These are phyloP conservation scores for Gyrodon lividus DNA, from an alignment of 768 basidiomycete genomes.

Conservation along the genomic window DNA sequence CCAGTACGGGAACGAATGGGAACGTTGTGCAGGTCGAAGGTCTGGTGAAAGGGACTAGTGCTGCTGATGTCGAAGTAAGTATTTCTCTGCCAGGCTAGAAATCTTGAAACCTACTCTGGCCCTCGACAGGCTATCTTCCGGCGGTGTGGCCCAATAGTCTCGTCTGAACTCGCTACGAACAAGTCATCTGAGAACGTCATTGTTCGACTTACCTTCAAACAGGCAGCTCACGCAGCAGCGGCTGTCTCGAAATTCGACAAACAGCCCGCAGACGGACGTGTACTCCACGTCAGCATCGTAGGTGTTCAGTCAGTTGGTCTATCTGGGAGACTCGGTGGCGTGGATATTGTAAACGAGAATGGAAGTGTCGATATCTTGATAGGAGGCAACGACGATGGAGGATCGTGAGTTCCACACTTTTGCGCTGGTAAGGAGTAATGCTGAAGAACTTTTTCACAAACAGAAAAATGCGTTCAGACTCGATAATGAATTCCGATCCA, in stretches of 20 bases:
- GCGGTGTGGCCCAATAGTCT: slow-evolving; percentile 66
- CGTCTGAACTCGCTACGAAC: slow-evolving; percentile 27
- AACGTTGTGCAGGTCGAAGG: slow-evolving; percentile 78
- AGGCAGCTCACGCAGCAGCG: slow-evolving; percentile 54
- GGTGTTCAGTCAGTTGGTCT: slow-evolving; percentile 56
- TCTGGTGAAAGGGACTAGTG: slow-evolving; percentile 71
- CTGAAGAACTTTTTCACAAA: background rate
- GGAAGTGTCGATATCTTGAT: slow-evolving; percentile 55
- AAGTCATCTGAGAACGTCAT: slow-evolving; percentile 39
- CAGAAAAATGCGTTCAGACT: slow-evolving; percentile 88
- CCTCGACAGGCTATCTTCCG: slow-evolving; percentile 66
- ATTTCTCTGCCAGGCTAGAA: background rate
- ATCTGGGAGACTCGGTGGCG: slow-evolving; percentile 55
- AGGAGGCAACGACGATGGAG: slow-evolving; percentile 41
- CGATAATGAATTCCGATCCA: slow-evolving; percentile 55
- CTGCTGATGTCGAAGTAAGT: slow-evolving; percentile 67
- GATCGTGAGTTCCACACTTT: slow-evolving; percentile 46
- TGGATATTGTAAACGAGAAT: slow-evolving; percentile 43
- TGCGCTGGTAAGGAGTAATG: background rate
- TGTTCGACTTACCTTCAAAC: slow-evolving; percentile 75
- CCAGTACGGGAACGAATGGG: slow-evolving; percentile 47
- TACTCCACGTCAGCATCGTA: slow-evolving; percentile 62
- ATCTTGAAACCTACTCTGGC: slow-evolving; percentile 1
- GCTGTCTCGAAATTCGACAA: slow-evolving; percentile 77
- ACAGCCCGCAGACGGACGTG: slow-evolving; percentile 80